Conservation (phyloP, 805 yeast genomes). For the Starmerella roubikii region DNA sequence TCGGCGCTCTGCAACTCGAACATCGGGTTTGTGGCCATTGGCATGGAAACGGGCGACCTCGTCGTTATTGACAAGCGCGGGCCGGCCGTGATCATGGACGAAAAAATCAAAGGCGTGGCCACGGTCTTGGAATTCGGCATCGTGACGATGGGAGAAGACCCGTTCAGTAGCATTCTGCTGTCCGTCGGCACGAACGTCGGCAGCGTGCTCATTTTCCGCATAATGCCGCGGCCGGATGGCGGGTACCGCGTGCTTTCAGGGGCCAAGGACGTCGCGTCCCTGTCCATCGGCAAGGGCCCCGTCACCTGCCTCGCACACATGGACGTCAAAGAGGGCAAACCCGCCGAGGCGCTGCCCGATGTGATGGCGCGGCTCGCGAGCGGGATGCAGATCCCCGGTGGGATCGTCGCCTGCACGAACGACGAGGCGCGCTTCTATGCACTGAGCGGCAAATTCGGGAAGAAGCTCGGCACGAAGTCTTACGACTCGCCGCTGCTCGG, state of each 20-base stretch:
- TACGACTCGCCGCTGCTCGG: slow-evolving; percentile 39
- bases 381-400: slow-evolving; percentile 51
- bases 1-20: slow-evolving; percentile 54
- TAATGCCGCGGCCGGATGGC: slow-evolving; percentile 51
- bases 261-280: slow-evolving; percentile 37
- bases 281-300: slow-evolving; percentile 38
- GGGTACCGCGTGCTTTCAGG: slow-evolving; percentile 24
- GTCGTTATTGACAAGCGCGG: slow-evolving; percentile 63
- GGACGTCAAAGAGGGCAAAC: slow-evolving; percentile 44
- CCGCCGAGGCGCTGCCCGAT: slow-evolving; percentile 49
- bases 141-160: slow-evolving; percentile 51
- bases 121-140: slow-evolving; percentile 63
- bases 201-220: slow-evolving; percentile 47
- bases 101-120: slow-evolving; percentile 24
- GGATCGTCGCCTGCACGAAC: slow-evolving; percentile 40
- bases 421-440: slow-evolving; percentile 46
- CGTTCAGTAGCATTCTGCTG: slow-evolving; percentile 57
- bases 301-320: slow-evolving; percentile 46
- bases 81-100: slow-evolving; percentile 49
- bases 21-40: slow-evolving; percentile 74
- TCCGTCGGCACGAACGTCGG: slow-evolving; percentile 69
- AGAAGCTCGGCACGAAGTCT: slow-evolving; percentile 50
- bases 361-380: slow-evolving; percentile 44
- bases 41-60: slow-evolving; percentile 56
- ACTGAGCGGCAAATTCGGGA: slow-evolving; percentile 33